A percentile compares a stretch with the other conserved stretches of the same genome.
These are phyloP conservation scores for Populus ilicifolia DNA, from an alignment of 345 rosid genomes.

Conservation along the genomic window DNA sequence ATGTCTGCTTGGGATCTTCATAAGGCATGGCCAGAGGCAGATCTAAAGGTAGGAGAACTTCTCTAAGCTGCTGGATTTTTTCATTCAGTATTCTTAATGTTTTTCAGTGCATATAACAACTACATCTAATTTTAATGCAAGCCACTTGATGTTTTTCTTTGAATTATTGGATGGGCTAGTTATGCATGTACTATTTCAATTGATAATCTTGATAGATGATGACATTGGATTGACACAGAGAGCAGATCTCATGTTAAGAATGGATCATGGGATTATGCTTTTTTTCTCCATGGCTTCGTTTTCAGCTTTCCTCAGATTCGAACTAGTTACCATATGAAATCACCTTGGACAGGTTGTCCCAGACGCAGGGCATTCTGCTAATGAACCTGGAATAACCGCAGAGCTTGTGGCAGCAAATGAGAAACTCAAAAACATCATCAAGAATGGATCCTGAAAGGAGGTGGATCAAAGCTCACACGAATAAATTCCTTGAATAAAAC, in stretches of 20 bases:
- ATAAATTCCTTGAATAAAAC: too few relatives aligned
- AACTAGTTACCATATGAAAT: neutral
- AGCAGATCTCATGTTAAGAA: too few relatives aligned
- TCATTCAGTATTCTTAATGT: neutral
- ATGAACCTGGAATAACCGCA: conserved; percentile 80
- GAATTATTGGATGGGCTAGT: neutral
- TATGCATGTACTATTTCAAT: neutral
- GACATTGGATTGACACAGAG: neutral
- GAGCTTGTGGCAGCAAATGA: conserved; percentile 88
- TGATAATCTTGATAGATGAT: neutral
- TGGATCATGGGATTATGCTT: neutral
- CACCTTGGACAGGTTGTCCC: conserved; percentile 53
- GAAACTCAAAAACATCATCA: conserved; percentile 53
- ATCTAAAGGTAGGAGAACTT: conserved; percentile 52
- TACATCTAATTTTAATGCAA: neutral
- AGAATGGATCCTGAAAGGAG: conserved; percentile 22
- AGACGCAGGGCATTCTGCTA: conserved; percentile 95
- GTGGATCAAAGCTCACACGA: neutral
- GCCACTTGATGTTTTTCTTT: neutral
- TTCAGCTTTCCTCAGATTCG: neutral
- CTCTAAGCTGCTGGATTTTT: neutral
- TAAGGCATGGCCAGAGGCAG: conserved; percentile 94
- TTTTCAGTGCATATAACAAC: neutral
- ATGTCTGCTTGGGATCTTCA: conserved; percentile 99
- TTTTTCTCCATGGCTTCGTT: neutral